Evolutionary conservation across 805 yeast species (phyloP).

Genomic region (Starmerella asiatica): DNA sequence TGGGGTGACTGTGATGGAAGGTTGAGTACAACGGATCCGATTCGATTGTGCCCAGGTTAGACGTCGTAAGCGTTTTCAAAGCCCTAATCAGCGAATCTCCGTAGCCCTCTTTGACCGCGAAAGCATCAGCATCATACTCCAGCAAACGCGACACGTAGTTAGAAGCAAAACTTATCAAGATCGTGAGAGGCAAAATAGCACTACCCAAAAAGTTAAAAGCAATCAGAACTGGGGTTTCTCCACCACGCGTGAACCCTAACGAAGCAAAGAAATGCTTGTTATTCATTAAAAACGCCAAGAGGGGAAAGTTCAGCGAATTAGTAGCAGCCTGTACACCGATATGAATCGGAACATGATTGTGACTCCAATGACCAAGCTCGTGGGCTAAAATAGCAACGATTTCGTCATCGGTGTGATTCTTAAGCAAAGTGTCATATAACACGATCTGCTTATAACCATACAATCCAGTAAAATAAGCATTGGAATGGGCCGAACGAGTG

Average conservation of each 20-base stretch:
- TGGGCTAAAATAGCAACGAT: slow-evolving; percentile 95
- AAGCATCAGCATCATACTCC: slow-evolving; percentile 88
- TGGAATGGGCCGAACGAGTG: slow-evolving; percentile 88
- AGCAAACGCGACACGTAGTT: slow-evolving; percentile 67
- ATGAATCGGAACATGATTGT: slow-evolving; percentile 73
- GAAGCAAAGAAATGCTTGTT: slow-evolving; percentile 65
- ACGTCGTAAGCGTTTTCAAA: slow-evolving; percentile 59
- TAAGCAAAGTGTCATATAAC: slow-evolving; percentile 77
- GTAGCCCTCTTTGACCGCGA: slow-evolving; percentile 64
- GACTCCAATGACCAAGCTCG: slow-evolving; percentile 96
- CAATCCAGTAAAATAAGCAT: slow-evolving; percentile 89
- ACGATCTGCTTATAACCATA: slow-evolving; percentile 97
- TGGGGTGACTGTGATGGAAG: slow-evolving; percentile 85
- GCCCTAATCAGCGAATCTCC: slow-evolving; percentile 54
- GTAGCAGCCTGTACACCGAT: slow-evolving; percentile 52
- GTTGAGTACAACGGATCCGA: slow-evolving; percentile 84
- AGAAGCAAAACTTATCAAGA: slow-evolving; percentile 49
- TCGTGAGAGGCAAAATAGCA: slow-evolving; percentile 63
- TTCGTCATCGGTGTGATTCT: slow-evolving; percentile 61
- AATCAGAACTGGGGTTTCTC: slow-evolving; percentile 56
- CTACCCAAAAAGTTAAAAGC: slow-evolving; percentile 75
- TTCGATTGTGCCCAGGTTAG: slow-evolving; percentile 73
- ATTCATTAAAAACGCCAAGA: slow-evolving; percentile 67
- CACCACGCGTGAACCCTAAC: slow-evolving; percentile 51
- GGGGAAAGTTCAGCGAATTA: slow-evolving; percentile 47